Evolutionary conservation across 208 protist species (phyloP).

Genomic region (Crithidia brevicula): DNA sequence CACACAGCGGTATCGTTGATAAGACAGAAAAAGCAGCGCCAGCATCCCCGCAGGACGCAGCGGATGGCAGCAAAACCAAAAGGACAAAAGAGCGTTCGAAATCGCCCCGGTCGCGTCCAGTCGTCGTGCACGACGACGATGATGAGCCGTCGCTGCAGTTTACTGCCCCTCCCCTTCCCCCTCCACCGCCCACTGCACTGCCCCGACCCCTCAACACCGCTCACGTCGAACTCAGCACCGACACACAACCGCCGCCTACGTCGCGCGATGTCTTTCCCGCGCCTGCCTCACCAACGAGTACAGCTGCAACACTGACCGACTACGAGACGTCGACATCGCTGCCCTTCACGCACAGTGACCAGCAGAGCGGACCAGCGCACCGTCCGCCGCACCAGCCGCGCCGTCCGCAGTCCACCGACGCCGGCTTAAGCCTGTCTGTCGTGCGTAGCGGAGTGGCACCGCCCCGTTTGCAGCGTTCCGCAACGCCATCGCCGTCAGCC

Average conservation of each 20-base stretch:
- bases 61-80: not conserved
- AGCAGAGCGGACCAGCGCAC: not conserved
- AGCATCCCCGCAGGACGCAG: conserved; percentile 7
- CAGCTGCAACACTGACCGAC: not conserved
- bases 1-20: no score
- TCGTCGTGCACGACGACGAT: conserved; percentile 39
- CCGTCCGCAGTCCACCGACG: conserved; percentile 11
- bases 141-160: conserved; percentile 54
- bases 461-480: conserved; percentile 50
- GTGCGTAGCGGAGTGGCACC: conserved; percentile 15
- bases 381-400: conserved; percentile 25
- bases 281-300: not conserved
- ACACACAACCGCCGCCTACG: not conserved
- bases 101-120: conserved; percentile 6
- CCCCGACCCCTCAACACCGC: not conserved
- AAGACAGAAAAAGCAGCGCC: no score
- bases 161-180: conserved; percentile 5
- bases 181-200: not conserved
- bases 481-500: conserved; percentile 8
- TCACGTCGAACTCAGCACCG: not conserved
- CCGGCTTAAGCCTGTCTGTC: not conserved
- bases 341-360: not conserved
- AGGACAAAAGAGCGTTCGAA: not conserved
- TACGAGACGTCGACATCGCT: not conserved
- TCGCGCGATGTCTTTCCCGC: not conserved